phyloP scores from a whole-genome alignment of 2,329 filamentous ascomycete species.

The Botrytis galanthina region DNA sequence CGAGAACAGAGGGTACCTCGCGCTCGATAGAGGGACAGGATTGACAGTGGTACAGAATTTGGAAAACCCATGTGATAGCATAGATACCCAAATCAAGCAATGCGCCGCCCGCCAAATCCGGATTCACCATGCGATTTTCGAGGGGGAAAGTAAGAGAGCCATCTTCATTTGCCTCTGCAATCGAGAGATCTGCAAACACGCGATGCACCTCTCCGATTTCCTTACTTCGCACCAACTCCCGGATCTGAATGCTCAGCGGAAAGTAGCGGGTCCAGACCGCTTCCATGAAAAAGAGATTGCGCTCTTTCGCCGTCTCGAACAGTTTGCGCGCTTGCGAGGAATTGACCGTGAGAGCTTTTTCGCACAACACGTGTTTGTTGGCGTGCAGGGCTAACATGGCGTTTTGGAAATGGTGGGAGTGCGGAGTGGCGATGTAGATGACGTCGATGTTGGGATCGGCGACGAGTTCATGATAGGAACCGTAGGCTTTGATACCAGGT shows the following conservation, averaged over 20 bases:
- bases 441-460: slow-evolving; percentile 64
- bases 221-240: slow-evolving; percentile 46
- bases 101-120: slow-evolving; percentile 64
- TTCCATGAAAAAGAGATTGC: slow-evolving; percentile 61
- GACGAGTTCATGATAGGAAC: slow-evolving; percentile 64
- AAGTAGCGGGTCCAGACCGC: slow-evolving; percentile 72
- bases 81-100: slow-evolving; percentile 70
- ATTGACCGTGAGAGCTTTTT: slow-evolving; percentile 71
- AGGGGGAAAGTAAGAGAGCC: slow-evolving; percentile 44
- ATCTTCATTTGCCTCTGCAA: slow-evolving; percentile 51
- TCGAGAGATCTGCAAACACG: slow-evolving; percentile 42
- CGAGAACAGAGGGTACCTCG: slow-evolving; percentile 54
- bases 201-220: slow-evolving; percentile 47
- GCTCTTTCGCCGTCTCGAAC: slow-evolving; percentile 58
- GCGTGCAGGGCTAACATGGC: slow-evolving; percentile 62
- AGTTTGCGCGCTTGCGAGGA: slow-evolving; percentile 60
- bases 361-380: slow-evolving; percentile 68
- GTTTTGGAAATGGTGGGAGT: slow-evolving; percentile 73
- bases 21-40: slow-evolving; percentile 27
- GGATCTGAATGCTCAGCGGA: slow-evolving; percentile 59
- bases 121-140: slow-evolving; percentile 64
- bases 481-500: slow-evolving; percentile 59
- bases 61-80: slow-evolving; percentile 68
- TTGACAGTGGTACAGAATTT: slow-evolving; percentile 67
- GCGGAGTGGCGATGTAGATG: slow-evolving; percentile 68